Conservation (phyloP, 2,329 filamentous ascomycete species). For the Hirsutella rhossiliensis region DNA sequence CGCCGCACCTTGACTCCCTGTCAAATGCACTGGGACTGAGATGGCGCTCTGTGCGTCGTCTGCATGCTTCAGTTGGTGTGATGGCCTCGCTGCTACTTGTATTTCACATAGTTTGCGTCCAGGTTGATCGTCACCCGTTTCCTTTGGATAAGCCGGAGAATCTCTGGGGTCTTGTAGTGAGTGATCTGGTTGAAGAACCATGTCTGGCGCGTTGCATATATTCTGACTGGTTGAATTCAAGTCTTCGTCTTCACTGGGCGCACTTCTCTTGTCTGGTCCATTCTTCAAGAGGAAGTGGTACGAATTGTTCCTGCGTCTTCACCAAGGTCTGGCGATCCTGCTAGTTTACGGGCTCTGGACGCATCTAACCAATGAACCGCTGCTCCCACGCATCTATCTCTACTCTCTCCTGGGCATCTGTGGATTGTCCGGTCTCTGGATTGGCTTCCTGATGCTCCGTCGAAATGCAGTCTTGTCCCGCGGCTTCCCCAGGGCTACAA, state of each 20-base stretch:
- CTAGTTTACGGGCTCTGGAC: slow-evolving; percentile 3
- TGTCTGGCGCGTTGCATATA: background rate
- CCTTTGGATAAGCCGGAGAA: background rate
- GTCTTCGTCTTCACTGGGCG: background rate
- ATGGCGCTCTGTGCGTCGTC: background rate
- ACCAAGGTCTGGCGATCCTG: slow-evolving; percentile 3
- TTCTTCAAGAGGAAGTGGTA: background rate
- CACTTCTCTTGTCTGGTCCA: background rate
- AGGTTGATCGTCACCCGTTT: background rate
- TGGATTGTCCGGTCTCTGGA: background rate
- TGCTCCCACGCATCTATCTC: background rate
- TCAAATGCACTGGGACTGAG: background rate
- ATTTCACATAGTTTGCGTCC: background rate
- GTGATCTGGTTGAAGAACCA: background rate
- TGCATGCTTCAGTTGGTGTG: background rate
- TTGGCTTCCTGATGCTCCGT: background rate
- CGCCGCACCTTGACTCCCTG: background rate
- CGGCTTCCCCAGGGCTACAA: background rate
- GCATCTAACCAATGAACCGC: background rate
- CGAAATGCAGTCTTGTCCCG: background rate
- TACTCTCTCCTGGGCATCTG: background rate
- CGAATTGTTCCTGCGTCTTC: slow-evolving; percentile 2
- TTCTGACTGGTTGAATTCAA: background rate
- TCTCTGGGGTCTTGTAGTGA: background rate
- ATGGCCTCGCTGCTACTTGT: background rate